phyloP scores from a whole-genome alignment of 2,329 filamentous ascomycete species.

The Byssothecium circinans region DNA sequence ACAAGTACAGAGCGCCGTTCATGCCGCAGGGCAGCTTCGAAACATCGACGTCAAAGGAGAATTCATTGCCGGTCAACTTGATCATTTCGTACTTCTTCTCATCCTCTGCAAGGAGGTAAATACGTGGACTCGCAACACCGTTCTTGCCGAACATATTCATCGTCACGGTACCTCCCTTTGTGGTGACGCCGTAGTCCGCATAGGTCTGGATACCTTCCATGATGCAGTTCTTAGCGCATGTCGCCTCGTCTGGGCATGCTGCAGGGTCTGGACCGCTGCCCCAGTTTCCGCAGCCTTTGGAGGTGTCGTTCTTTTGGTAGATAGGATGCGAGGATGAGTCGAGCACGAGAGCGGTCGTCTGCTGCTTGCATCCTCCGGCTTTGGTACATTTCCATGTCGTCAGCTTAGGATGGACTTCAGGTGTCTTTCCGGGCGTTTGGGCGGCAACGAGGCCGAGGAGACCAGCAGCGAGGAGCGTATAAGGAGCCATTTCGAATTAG shows the following conservation, averaged over 20 bases:
- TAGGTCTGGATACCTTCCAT: conserved; percentile 59
- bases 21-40: conserved; percentile 46
- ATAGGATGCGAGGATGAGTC: conserved; percentile 54
- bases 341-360: conserved; percentile 54
- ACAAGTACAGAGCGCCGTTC: conserved; percentile 46
- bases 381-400: conserved; percentile 58
- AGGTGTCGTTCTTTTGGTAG: conserved; percentile 41
- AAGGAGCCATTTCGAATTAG: conserved; percentile 24
- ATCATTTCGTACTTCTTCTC: conserved; percentile 67
- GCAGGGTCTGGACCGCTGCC: conserved; percentile 42
- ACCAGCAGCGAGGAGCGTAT: conserved; percentile 26
- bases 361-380: conserved; percentile 51
- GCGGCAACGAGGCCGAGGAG: conserved; percentile 32
- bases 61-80: conserved; percentile 66
- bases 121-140: conserved; percentile 52
- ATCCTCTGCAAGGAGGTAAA: conserved; percentile 64
- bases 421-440: conserved; percentile 32
- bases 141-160: conserved; percentile 48
- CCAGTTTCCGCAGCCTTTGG: conserved; percentile 38
- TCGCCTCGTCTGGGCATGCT: conserved; percentile 52
- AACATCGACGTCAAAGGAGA: conserved; percentile 71
- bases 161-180: conserved; percentile 52
- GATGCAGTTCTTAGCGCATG: conserved; percentile 60
- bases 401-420: conserved; percentile 56
- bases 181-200: conserved; percentile 56